A percentile compares a stretch with the other conserved stretches of the same genome.
Conservation (phyloP, 2,329 filamentous ascomycete genomes). For the Cercospora nicotianae region DNA sequence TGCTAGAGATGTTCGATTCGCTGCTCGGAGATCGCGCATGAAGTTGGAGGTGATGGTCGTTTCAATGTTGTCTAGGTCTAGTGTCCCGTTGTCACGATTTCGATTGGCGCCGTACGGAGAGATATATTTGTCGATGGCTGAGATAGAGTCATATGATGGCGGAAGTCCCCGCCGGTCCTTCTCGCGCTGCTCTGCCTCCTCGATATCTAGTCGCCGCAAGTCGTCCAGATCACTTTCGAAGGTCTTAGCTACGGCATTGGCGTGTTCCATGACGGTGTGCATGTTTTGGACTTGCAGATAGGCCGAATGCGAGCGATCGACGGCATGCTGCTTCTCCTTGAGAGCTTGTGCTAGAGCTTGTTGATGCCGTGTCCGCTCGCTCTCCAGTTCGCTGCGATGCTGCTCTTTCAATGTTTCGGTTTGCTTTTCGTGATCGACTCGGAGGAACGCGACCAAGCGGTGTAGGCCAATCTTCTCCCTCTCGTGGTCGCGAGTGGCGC, state of each 20-base stretch:
- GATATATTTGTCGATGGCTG: conserved; percentile 23
- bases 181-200: conserved; percentile 22
- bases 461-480: conserved; percentile 9
- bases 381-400: background rate
- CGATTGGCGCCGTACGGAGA: conserved; percentile 22
- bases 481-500: conserved; percentile 4
- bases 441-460: conserved; percentile 6
- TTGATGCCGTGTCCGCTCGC: conserved; percentile 4
- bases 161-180: conserved; percentile 21
- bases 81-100: conserved; percentile 8
- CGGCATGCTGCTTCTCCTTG: conserved; percentile 4
- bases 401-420: conserved; percentile 8
- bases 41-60: background rate
- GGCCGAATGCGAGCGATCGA: background rate
- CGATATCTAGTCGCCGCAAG: conserved; percentile 22
- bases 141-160: conserved; percentile 32
- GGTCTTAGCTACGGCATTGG: conserved; percentile 3
- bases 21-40: conserved; percentile 1
- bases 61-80: conserved; percentile 2
- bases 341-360: background rate
- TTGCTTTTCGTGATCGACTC: conserved; percentile 6
- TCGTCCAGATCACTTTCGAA: conserved; percentile 29
- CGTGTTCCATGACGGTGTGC: conserved; percentile 13
- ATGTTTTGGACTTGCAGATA: conserved; percentile 1
- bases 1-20: conserved; percentile 7